These are phyloP conservation scores for Symbiodinium pilosum DNA, from an alignment of 73 alveolate species.

Conservation along the genomic window DNA sequence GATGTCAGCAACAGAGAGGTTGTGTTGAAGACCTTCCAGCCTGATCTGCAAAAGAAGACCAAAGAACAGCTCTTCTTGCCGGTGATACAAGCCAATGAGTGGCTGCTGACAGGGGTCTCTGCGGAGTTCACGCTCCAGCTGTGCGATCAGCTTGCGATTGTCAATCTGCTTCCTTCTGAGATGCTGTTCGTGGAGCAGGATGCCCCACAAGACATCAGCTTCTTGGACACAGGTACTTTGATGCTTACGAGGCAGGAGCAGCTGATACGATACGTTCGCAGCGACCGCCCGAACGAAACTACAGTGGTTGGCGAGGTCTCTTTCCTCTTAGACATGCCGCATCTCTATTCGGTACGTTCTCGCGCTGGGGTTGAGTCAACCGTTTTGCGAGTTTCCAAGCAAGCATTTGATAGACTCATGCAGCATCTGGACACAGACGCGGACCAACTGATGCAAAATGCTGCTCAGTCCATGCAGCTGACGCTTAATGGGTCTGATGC, in stretches of 20 bases:
- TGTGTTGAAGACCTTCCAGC: slow-evolving; percentile 44
- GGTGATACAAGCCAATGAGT: slow-evolving; percentile 30
- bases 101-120: background rate
- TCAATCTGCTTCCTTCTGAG: slow-evolving; percentile 37
- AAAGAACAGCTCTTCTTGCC: slow-evolving; percentile 54
- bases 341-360: slow-evolving; percentile 48
- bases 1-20: slow-evolving; percentile 48
- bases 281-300: slow-evolving; percentile 59
- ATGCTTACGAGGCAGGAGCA: slow-evolving; percentile 67
- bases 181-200: slow-evolving; percentile 20
- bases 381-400: slow-evolving; percentile 16
- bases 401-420: slow-evolving; percentile 29
- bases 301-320: slow-evolving; percentile 50
- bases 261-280: slow-evolving; percentile 45
- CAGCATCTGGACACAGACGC: slow-evolving; percentile 24
- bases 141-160: slow-evolving; percentile 29
- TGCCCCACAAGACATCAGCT: slow-evolving; percentile 46
- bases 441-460: slow-evolving; percentile 46
- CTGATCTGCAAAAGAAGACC: slow-evolving; percentile 54
- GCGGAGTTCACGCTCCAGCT: slow-evolving; percentile 37
- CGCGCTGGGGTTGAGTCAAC: slow-evolving; percentile 49
- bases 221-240: slow-evolving; percentile 31
- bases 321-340: slow-evolving; percentile 36
- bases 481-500: slow-evolving; percentile 23
- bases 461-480: slow-evolving; percentile 24